Evolutionary conservation across 78 protist genomes (phyloP), one percentile per base, ranked within the genome.

Genomic region (Dictyostelium brefeldianum): DNA sequence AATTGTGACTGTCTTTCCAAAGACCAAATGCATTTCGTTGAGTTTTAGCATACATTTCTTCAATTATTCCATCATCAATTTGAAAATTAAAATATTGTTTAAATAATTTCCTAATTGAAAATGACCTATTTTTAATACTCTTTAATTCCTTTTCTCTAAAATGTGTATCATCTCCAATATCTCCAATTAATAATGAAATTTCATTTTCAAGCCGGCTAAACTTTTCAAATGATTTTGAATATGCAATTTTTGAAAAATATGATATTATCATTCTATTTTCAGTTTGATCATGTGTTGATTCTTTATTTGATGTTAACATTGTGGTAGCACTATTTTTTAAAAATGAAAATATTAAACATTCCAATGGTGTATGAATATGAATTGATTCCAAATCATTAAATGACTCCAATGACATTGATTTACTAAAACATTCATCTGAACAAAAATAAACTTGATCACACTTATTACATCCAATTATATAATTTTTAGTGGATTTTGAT

Each of bases 21-120:
- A 83, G 22, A 10, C 91, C 91, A 83, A 83, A 83, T 10, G 81
- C 53, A 71, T 83, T 83, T 53, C 91, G 48, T 6, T 73, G 77
- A 11, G 91, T 71, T 54, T 69, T 69, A 20, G 91, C 62, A n/a
- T 54, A 20, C 15, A 71, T 4, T 22, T 83, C 91, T 25, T 50
- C 64, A 7, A 83, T 25, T 17, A 53, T 36, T 31, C 20, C 27
- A 12, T 83, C 75, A 3, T 54, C 46, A 4, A 83, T 15, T 2
- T 56, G 51, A 56, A 41, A 83, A 36, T 36, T 36, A 41, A 53
- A 27, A 12, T 14, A 70, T 10, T 22, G 9, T 50, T 59, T 11
- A 73, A 83, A 83, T 53, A 79, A 77, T 73, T 43, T 83, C 69
- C 48, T 83, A 1, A 83, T 5, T 1, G 43, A 15, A 5, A 0